A percentile compares a stretch with the other conserved stretches of the same genome.
Conservation (phyloP, 352 stramenopile genomes). For the Phytophthora constricta region DNA sequence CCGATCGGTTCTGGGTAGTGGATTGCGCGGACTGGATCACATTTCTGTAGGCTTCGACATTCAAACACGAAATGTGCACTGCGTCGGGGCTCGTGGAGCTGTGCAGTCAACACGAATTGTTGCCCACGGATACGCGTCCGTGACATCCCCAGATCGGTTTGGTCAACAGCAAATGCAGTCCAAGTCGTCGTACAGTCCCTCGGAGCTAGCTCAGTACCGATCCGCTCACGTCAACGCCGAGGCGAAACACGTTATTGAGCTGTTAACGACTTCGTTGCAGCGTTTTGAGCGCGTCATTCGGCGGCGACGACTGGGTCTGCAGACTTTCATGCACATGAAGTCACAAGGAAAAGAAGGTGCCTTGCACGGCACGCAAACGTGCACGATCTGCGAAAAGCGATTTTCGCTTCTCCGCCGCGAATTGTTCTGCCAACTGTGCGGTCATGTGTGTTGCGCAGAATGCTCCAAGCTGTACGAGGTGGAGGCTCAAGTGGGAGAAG, state of each 20-base stretch:
- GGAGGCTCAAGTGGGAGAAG: constrained; percentile 47
- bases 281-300: constrained; percentile 76
- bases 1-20: constrained; percentile 52
- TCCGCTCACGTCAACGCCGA: constrained; percentile 65
- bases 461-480: constrained; percentile 68
- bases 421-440: constrained; percentile 64
- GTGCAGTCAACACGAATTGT: constrained; percentile 53
- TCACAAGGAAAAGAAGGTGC: constrained; percentile 6
- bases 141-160: constrained; percentile 44
- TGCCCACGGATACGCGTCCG: constrained; percentile 67
- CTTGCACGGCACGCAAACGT: constrained; percentile 32
- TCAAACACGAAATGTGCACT: constrained; percentile 41
- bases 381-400: constrained; percentile 51
- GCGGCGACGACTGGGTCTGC: constrained; percentile 67
- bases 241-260: constrained; percentile 62
- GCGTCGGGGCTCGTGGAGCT: constrained; percentile 28
- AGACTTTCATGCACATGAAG: constrained; percentile 62
- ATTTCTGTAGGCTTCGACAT: constrained; percentile 69
- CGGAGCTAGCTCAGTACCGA: constrained; percentile 46
- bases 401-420: constrained; percentile 58
- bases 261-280: constrained; percentile 60
- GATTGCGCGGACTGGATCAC: constrained; percentile 50
- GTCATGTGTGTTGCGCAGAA: constrained; percentile 55
- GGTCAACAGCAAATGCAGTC: constrained; percentile 32
- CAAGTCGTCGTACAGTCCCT: constrained; percentile 27